Conservation (phyloP, 2,329 filamentous ascomycete genomes). For the Alternaria sp. region DNA sequence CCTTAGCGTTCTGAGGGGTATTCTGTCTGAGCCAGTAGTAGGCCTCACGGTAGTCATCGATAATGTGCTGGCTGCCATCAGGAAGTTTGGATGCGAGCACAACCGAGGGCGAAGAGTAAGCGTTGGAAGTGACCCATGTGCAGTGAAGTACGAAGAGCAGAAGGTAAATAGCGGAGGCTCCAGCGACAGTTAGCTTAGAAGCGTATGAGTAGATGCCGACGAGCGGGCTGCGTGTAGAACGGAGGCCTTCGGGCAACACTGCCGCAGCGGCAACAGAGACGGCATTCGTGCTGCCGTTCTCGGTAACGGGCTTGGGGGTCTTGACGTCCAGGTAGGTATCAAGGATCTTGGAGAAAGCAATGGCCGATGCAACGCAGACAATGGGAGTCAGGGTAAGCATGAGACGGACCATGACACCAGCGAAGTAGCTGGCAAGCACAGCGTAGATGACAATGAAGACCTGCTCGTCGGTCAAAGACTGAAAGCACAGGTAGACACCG, state of each 20-base stretch:
- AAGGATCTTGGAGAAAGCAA: conserved; percentile 85
- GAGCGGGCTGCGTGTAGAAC: conserved; percentile 74
- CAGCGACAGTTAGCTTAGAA: conserved; percentile 81
- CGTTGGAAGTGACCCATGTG: conserved; percentile 99
- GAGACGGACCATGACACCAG: conserved; percentile 98
- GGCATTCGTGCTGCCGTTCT: conserved; percentile 45
- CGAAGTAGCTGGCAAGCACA: conserved; percentile 97
- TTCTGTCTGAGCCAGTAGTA: conserved; percentile 99
- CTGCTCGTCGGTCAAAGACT: conserved; percentile 90
- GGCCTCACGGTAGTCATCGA: conserved; percentile 98
- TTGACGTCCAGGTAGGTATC: conserved; percentile 80
- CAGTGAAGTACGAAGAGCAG: conserved; percentile 96
- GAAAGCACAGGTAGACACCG: conserved; percentile 98
- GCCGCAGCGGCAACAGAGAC: conserved; percentile 60
- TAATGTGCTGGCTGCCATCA: conserved; percentile 96
- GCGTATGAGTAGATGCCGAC: conserved; percentile 84
- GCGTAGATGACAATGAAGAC: conserved; percentile 98
- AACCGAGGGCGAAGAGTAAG: conserved; percentile 97
- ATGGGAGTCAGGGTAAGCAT: conserved; percentile 98
- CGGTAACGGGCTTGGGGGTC: conserved; percentile 64
- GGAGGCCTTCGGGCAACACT: conserved; percentile 65
- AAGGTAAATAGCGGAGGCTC: conserved; percentile 78
- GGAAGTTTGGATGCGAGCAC: conserved; percentile 91
- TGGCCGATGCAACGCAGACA: conserved; percentile 91
- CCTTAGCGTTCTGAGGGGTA: conserved; percentile 91